A percentile compares a stretch with the other conserved stretches of the same genome.
These are phyloP conservation scores for Fusarium staphyleae DNA, from an alignment of 2,329 filamentous ascomycete genomes.

Conservation along the genomic window DNA sequence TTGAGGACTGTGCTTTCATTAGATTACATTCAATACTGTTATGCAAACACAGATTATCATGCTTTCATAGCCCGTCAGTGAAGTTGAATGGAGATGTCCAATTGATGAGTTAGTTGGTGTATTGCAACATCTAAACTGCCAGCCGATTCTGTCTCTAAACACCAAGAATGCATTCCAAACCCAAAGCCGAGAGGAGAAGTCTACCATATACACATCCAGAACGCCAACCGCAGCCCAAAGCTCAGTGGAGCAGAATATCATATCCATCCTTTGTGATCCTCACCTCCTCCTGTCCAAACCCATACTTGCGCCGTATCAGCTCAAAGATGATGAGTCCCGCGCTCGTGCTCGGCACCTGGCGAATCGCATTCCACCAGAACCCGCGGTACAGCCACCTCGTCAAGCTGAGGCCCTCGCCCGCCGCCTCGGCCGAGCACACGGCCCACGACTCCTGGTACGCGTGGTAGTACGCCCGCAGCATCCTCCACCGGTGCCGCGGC, in stretches of 20 bases:
- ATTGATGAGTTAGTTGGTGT: not conserved
- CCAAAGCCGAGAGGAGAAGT: conserved; percentile 27
- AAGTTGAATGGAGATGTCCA: not conserved
- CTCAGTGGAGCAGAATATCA: conserved; percentile 66
- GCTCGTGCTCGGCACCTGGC: conserved; percentile 78
- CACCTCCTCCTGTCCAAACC: conserved; percentile 66
- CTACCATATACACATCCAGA: conserved; percentile 13
- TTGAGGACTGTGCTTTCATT: too few species aligned
- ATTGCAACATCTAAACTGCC: not conserved
- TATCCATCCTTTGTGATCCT: conserved; percentile 73
- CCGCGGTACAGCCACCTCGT: conserved; percentile 72
- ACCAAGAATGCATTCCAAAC: not conserved
- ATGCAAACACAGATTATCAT: too few species aligned
- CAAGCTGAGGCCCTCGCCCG: conserved; percentile 62
- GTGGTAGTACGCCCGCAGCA: conserved; percentile 71
- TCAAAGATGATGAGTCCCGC: conserved; percentile 83
- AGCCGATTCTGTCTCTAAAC: conserved; percentile 7
- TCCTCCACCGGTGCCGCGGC: conserved; percentile 53
- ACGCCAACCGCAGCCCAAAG: conserved; percentile 16
- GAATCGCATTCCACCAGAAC: conserved; percentile 75
- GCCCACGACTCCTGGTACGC: conserved; percentile 74
- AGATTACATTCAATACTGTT: too few species aligned
- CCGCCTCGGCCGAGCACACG: conserved; percentile 65
- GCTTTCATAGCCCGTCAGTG: too few species aligned
- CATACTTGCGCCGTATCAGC: conserved; percentile 75